These are phyloP conservation scores for Trypanosomatidae sp. DNA, from an alignment of 208 protist species.

Conservation along the genomic window DNA sequence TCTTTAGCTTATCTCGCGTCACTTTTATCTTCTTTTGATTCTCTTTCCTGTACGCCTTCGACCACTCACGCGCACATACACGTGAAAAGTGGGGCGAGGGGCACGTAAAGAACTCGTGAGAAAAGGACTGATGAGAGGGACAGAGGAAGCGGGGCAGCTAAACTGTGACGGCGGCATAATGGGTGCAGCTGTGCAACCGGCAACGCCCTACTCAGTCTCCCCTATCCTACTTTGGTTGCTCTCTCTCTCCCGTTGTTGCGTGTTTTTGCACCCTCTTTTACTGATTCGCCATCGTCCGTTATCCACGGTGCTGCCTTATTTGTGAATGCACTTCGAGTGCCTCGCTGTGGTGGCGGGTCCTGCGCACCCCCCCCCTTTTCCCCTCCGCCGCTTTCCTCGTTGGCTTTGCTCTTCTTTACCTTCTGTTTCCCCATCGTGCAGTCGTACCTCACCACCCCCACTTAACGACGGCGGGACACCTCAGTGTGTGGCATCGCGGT, in stretches of 20 bases:
- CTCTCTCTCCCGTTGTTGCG: constrained; percentile 1
- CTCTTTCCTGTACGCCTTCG: not conserved
- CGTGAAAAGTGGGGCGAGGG: not conserved
- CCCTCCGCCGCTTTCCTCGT: no score
- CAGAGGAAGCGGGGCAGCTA: not conserved
- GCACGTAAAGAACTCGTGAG: not conserved
- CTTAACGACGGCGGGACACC: no score
- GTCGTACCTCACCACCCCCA: no score
- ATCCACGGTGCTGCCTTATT: constrained; percentile 10
- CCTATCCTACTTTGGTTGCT: constrained; percentile 7
- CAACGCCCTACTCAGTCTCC: not conserved
- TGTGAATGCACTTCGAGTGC: constrained; percentile 5
- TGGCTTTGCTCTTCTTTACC: not conserved
- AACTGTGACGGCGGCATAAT: not conserved
- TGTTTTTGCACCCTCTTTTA: constrained; percentile 1
- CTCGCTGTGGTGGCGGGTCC: not conserved
- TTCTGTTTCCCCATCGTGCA: not conserved
- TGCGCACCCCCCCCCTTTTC: not conserved
- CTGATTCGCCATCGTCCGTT: constrained; percentile 5
- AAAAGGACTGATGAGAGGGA: not conserved
- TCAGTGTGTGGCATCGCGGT: no score
- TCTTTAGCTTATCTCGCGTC: not conserved
- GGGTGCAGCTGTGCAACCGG: not conserved
- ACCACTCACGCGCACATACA: not conserved
- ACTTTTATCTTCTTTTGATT: not conserved